Conservation (phyloP, 768 basidiomycete genomes). For the Pleurotus cornucopiae region DNA sequence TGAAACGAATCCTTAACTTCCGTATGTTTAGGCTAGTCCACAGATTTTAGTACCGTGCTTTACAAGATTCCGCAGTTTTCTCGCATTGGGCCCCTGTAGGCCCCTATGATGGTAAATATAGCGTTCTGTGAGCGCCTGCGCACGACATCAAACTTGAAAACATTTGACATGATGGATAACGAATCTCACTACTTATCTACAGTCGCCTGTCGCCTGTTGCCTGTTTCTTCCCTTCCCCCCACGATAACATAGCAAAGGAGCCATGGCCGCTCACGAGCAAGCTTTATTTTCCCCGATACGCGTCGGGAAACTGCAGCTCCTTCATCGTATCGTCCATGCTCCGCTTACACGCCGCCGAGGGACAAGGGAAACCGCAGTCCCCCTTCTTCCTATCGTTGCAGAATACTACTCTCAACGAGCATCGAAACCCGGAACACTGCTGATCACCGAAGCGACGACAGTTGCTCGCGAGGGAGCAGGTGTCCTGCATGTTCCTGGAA, state of each 20-base stretch:
- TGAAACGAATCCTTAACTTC: not conserved
- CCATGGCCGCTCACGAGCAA: not conserved
- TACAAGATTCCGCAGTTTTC: too few relatives aligned
- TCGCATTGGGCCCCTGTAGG: too few relatives aligned
- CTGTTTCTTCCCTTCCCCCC: too few relatives aligned
- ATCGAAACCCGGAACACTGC: slow-evolving; percentile 43
- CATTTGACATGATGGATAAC: too few relatives aligned
- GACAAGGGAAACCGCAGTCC: slow-evolving; percentile 3
- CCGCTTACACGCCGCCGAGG: slow-evolving; percentile 34
- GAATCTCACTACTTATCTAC: too few relatives aligned
- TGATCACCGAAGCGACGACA: slow-evolving; percentile 55
- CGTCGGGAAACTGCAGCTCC: slow-evolving; percentile 20
- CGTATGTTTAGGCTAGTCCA: too few relatives aligned
- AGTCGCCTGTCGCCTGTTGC: too few relatives aligned
- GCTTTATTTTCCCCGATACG: slow-evolving; percentile 23
- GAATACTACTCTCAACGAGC: slow-evolving; percentile 50
- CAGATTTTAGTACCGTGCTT: too few relatives aligned
- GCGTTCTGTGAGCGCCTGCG: too few relatives aligned
- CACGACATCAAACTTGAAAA: too few relatives aligned
- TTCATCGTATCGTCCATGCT: slow-evolving; percentile 32
- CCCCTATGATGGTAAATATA: too few relatives aligned
- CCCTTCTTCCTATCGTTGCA: slow-evolving; percentile 24
- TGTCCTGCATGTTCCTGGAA: slow-evolving; percentile 48
- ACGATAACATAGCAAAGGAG: too few relatives aligned
- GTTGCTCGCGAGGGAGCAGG: slow-evolving; percentile 50